A percentile compares a stretch with the other conserved stretches of the same genome.
Conservation (phyloP, 2,329 filamentous ascomycete species). For the Fusarium praegraminearum region DNA sequence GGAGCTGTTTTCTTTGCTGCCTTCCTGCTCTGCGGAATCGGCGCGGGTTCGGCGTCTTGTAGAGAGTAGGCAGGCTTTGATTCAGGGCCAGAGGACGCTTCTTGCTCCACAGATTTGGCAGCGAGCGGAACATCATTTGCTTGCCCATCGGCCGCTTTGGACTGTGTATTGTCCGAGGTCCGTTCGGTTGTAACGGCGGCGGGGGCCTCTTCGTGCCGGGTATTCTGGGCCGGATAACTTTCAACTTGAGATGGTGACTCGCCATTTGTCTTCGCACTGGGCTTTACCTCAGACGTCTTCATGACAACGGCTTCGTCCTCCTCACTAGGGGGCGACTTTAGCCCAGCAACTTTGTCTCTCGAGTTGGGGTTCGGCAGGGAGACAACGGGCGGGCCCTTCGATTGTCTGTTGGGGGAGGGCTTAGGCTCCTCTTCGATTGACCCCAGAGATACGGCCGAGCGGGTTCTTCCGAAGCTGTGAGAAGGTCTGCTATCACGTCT, state of each 20-base stretch:
- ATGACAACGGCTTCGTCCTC: slow-evolving; percentile 58
- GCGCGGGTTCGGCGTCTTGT: not conserved
- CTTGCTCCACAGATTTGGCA: slow-evolving; percentile 7
- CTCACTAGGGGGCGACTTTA: slow-evolving; percentile 49
- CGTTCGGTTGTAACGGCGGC: slow-evolving; percentile 3
- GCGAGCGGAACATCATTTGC: not conserved
- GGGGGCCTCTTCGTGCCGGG: slow-evolving; percentile 3
- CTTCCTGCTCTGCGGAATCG: slow-evolving; percentile 6
- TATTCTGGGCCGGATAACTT: slow-evolving; percentile 25
- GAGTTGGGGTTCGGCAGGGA: slow-evolving; percentile 43
- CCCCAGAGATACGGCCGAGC: slow-evolving; percentile 57
- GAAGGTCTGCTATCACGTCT: slow-evolving; percentile 52
- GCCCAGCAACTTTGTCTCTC: slow-evolving; percentile 28
- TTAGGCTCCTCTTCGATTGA: slow-evolving; percentile 61
- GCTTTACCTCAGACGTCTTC: slow-evolving; percentile 42
- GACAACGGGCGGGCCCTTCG: slow-evolving; percentile 32
- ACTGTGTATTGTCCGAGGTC: not conserved
- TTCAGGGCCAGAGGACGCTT: not conserved
- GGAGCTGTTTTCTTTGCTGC: slow-evolving; percentile 4
- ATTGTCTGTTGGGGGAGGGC: slow-evolving; percentile 21
- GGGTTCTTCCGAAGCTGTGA: slow-evolving; percentile 52
- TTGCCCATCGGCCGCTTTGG: slow-evolving; percentile 6
- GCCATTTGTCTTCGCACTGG: slow-evolving; percentile 28
- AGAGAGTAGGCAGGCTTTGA: not conserved
- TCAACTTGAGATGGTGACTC: slow-evolving; percentile 30